Evolutionary conservation across 495 filamentous ascomycete genomes (phyloP), one percentile per base, ranked within the genome.

Genomic region (Aspergillus hancockii): DNA sequence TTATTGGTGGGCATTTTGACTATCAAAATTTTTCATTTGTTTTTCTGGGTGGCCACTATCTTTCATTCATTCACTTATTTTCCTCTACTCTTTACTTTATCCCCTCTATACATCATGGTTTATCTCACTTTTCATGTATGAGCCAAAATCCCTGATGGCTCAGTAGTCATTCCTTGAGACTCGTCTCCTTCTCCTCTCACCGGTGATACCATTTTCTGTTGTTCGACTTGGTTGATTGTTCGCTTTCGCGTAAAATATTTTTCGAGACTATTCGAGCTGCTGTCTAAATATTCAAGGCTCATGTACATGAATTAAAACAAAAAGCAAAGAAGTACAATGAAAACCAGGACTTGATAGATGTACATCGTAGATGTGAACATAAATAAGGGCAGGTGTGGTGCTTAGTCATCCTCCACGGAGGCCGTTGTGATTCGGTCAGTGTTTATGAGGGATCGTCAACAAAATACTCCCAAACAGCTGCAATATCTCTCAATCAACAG

Each of bases 201-300:
- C 52, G 49, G 69, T 55, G 71, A 74, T 75, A 75, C 69, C 70
- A 73, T 66, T 63, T 22, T 66, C 52, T 60, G 59, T 47, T 40
- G 47, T 32, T 18, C 9, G 7, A 4, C 5, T 8, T 16, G 14
- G 16, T 22, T 49, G 13, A 23, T 38, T 32, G 7, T 12, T 46
- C 25, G 14, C 45, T 50, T 40, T 57, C 50, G 8, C 40, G 8
- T 47, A 3, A 14, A 18, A 41, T 41, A n/a, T 14, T 3, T 2
- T 16, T 14, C 7, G 5, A 41, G 38, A 14, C 38, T 14, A 6
- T 41, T 41, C 12, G 16, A 18, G 14, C 34, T 12, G 2, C 12
- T 36, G 1, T 14, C 34, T 36, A 7, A 41, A 8, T 36, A 2
- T 14, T 1, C 3, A n/a, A n/a, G n/a, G 38, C 14, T 49, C 30